These are phyloP conservation scores for Thuja plicata DNA, from an alignment of 83 land plant species.

Conservation along the genomic window DNA sequence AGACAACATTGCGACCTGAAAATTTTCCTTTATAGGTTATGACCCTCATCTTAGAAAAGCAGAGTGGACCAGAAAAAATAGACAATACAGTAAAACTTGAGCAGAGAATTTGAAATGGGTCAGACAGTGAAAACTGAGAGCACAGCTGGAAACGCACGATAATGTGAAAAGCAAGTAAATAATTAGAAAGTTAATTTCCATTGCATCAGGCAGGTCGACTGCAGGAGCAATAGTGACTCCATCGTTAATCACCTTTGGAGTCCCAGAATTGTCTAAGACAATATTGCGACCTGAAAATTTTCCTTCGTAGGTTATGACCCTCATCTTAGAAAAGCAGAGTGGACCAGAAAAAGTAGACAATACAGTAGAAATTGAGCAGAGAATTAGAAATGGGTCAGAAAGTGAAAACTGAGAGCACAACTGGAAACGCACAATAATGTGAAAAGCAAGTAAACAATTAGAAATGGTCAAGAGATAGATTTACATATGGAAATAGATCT, in stretches of 20 bases:
- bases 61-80: not conserved
- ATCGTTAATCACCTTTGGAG: constrained; percentile 88
- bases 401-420: not conserved
- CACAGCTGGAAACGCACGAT: not conserved
- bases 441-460: not conserved
- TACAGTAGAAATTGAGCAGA: not conserved
- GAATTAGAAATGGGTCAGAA: not conserved
- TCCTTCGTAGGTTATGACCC: not conserved
- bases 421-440: not conserved
- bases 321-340: not conserved
- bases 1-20: constrained; percentile 93
- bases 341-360: no score
- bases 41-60: not conserved
- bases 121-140: not conserved
- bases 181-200: constrained; percentile 54
- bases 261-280: constrained; percentile 68
- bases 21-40: not conserved
- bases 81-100: not conserved
- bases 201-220: constrained; percentile 72
- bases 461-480: not conserved
- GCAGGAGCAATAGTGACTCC: constrained; percentile 94
- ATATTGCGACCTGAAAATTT: constrained; percentile 89
- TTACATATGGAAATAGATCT: not conserved
- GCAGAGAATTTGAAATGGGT: not conserved
- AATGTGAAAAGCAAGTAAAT: not conserved